Evolutionary conservation across 352 stramenopile genomes (phyloP), one percentile per base, ranked within the genome.

Genomic region (Phytophthora fragariae): DNA sequence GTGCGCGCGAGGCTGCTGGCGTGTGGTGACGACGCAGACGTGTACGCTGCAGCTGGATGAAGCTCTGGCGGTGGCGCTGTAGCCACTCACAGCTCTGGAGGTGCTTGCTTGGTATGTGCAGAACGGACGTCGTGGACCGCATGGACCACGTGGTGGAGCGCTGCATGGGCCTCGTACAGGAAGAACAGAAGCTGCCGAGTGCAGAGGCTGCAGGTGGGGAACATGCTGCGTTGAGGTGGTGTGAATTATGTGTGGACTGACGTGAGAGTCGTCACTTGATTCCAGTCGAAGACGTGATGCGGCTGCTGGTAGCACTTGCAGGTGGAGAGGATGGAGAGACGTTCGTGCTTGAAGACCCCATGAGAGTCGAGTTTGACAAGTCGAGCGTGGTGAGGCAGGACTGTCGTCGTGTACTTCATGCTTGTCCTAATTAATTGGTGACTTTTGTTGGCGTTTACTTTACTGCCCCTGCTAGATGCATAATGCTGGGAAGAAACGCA

Each of bases 331-430:
- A 94, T 62, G 81, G 82, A 50, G 31, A 70, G 14, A 90, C 87
- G 12, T 94, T 94, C 63, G 70, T 89, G 11, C 65, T 91, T 2
- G 77, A 86, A 58, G 84, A 92, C 52, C 73, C 77, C 3, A 88
- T 79, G 50, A 76, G 74, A 41, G 62, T 79, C 7, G 52, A 53
- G 12, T 59, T 54, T 2, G 57, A 77, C 10, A 70, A 80, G 44
- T 57, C 35, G 24, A 61, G n/a, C 12, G 29, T 24, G 49, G 50
- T 65, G 53, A 59, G 21, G 21, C 29, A 33, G 11, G 5, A 37
- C 10, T 41, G 11, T 21, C 57, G 11, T 54, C 15, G 29, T 58
- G 37, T 60, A 50, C 14, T 21, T 63, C 6, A 47, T 27, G 19
- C 11, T 49, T 1, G 44, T 46, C 39, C 9, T 37, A 35, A 21